These are phyloP conservation scores for Tetrapisispora fleetii DNA, from an alignment of 805 yeast genomes.

Conservation along the genomic window DNA sequence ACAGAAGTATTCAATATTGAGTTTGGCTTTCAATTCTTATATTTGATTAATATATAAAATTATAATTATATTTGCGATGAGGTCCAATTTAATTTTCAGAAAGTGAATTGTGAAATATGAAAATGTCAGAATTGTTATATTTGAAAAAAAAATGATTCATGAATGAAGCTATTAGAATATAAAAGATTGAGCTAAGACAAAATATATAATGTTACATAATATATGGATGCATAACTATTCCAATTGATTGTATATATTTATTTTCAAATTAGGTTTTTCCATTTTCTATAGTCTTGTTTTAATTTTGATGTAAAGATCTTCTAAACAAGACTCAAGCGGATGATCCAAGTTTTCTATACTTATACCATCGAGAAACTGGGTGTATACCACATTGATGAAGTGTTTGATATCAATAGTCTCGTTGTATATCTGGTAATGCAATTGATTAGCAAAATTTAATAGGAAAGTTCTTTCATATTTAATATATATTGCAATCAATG, in stretches of 20 bases:
- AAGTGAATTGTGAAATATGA: background rate
- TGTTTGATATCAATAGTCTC: conserved; percentile 21
- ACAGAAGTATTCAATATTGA: no score
- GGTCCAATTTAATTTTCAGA: background rate
- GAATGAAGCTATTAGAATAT: background rate
- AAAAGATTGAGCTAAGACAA: background rate
- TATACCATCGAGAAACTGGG: conserved; percentile 13
- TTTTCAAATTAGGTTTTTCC: background rate
- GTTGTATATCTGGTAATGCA: conserved; percentile 26
- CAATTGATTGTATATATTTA: background rate
- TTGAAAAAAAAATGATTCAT: no score
- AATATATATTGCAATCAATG: conserved; percentile 19
- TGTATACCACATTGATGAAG: conserved; percentile 16
- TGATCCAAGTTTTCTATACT: conserved; percentile 14
- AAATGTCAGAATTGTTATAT: no score
- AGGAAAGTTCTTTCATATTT: conserved; percentile 22
- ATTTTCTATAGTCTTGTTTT: background rate
- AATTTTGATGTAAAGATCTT: conserved; percentile 23
- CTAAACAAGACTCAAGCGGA: conserved; percentile 23
- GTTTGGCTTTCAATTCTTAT: no score
- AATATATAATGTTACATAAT: background rate
- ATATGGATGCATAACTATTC: background rate
- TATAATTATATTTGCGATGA: background rate
- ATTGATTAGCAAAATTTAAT: conserved; percentile 25
- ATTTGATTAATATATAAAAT: no score